These are phyloP conservation scores for Ustilago xerochloae DNA, from an alignment of 1,284 basidiomycete genomes.

Conservation along the genomic window DNA sequence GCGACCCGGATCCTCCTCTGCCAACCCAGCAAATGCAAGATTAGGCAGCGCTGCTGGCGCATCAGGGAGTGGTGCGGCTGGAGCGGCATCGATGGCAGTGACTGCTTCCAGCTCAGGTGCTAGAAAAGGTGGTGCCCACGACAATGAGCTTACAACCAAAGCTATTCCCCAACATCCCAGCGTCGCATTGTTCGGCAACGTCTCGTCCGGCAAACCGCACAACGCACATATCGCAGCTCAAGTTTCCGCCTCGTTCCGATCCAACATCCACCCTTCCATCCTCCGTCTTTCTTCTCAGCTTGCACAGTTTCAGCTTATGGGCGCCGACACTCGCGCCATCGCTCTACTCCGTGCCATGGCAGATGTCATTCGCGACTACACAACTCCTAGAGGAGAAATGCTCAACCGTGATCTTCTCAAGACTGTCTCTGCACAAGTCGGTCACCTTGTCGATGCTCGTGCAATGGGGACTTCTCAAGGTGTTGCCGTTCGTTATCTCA, in stretches of 20 bases:
- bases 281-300: slow-evolving; percentile 57
- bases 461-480: slow-evolving; percentile 96
- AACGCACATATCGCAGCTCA: slow-evolving; percentile 46
- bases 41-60: slow-evolving; percentile 8
- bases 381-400: slow-evolving; percentile 62
- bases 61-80: background rate
- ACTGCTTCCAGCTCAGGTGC: slow-evolving; percentile 20
- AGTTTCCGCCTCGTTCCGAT: slow-evolving; percentile 47
- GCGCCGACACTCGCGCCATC: slow-evolving; percentile 64
- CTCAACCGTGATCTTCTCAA: slow-evolving; percentile 64
- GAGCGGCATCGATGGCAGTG: slow-evolving; percentile 18
- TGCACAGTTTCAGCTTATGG: slow-evolving; percentile 60
- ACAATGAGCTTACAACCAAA: slow-evolving; percentile 14
- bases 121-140: slow-evolving; percentile 23
- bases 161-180: slow-evolving; percentile 37
- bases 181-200: slow-evolving; percentile 62
- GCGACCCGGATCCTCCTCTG: slow-evolving; percentile 34
- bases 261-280: slow-evolving; percentile 64
- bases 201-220: slow-evolving; percentile 49
- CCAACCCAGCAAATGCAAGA: slow-evolving; percentile 14
- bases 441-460: slow-evolving; percentile 83
- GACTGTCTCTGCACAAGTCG: slow-evolving; percentile 77
- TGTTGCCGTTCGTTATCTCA: slow-evolving; percentile 92
- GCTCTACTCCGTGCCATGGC: slow-evolving; percentile 62
- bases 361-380: slow-evolving; percentile 66